Base-by-base conservation (phyloP, 2,329 filamentous ascomycete species). In the Scedosporium apiospermum region DNA sequence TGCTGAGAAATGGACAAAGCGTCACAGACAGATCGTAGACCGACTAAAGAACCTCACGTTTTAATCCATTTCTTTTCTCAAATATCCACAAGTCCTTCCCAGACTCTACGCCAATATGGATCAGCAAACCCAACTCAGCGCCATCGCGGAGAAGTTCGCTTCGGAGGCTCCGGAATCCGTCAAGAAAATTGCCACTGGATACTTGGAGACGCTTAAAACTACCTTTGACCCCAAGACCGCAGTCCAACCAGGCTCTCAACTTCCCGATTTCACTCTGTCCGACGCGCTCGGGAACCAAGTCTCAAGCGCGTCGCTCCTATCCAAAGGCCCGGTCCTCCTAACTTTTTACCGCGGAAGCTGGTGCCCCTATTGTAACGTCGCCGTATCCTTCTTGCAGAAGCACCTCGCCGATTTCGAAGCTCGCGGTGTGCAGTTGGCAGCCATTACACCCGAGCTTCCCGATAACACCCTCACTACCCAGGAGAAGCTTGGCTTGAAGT, bases 331-430 rank as follows among this genome's bases (percentile, higher is more conserved):
- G 1, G 64, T 79, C 18, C 69, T 79, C 30, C 70, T 79, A 55
- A 75, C 73, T n/a, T 79, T 79, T 69, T 79, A 79, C 69, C 77
- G 77, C 57, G 77, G 77, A 16, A 69, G 71, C 60, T 79, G 77
- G 77, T 80, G 77, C 63, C 77, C 77, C 1, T 78, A 71, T 70
- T 79, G 77, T 71, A 79, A 78, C 67, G 60, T 78, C 16, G 70
- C 71, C 1, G 67, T 78, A 21, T 67, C 62, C 4, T 68, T 69
- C 21, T 67, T 78, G 0, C 76, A 78, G 63, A 66, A 70, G 51
- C 67, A 71, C 63, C 68, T 77, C 10, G 64, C 67, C 1, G 71
- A 74, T 0, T 74, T 78, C 65, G 60, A 68, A 51, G 69, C 72
- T 12, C 71, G 69, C 26, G 74, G 75, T 12, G 75, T 77, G 26